A percentile compares a stretch with the other conserved stretches of the same genome.
These are phyloP conservation scores for Schoenoplectus tabernaemontani DNA, from an alignment of 202 grass and related monocot genomes.

Conservation along the genomic window DNA sequence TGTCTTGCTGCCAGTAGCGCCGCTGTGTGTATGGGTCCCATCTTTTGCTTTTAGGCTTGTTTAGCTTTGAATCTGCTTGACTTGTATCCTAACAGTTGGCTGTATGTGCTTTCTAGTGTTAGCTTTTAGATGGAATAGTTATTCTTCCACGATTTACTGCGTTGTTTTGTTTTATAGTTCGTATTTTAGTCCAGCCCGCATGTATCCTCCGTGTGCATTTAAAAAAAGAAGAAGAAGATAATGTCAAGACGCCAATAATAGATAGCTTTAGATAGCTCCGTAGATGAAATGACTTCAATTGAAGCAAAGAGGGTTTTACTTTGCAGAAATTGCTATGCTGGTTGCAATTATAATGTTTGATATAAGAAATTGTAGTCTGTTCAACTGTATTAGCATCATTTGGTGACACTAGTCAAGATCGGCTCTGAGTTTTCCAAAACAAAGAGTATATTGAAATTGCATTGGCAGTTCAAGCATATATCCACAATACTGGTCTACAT, in stretches of 20 bases:
- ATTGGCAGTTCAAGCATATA: background rate
- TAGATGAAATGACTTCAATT: background rate
- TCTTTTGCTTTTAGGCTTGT: background rate
- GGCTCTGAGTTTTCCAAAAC: too few species aligned
- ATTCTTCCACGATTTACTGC: background rate
- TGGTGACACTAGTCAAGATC: too few species aligned
- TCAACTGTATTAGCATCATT: background rate
- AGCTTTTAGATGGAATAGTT: background rate
- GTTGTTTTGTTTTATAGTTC: background rate
- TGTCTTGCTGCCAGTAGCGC: slow-evolving; percentile 7
- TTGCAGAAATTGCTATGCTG: background rate
- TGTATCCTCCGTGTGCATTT: background rate
- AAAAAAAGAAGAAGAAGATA: background rate
- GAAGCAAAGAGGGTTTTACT: background rate
- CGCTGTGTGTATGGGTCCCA: background rate
- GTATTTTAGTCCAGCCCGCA: background rate
- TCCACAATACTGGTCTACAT: background rate
- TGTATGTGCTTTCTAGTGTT: background rate
- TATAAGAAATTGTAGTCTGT: background rate
- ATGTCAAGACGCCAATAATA: background rate
- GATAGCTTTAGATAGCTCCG: background rate
- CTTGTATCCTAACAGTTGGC: background rate
- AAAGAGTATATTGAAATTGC: background rate
- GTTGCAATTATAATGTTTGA: background rate
- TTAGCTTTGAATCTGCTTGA: background rate